phyloP scores from a whole-genome alignment of 2,329 filamentous ascomycete genomes.

The Claviceps sp. region DNA sequence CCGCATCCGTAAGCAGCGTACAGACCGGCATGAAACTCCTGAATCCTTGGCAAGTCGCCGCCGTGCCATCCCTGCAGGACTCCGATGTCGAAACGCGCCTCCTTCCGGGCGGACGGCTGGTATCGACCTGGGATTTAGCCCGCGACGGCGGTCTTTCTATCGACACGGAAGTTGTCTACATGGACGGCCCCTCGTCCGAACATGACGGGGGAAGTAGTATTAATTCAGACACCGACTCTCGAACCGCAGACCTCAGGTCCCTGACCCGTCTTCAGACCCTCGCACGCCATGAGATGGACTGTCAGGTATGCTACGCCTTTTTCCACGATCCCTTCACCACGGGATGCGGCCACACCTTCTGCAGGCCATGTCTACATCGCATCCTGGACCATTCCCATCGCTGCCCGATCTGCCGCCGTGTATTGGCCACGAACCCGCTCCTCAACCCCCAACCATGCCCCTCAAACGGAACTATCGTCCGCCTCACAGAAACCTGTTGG shows the following conservation, averaged over 20 bases:
- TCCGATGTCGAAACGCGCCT: constrained; percentile 20
- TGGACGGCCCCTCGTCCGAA: constrained; percentile 11
- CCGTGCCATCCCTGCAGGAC: constrained; percentile 25
- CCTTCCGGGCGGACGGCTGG: constrained; percentile 43
- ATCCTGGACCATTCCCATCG: constrained; percentile 64
- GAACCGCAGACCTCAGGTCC: neutral
- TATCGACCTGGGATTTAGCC: constrained; percentile 54
- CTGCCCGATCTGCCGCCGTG: constrained; percentile 69
- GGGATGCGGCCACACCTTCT: constrained; percentile 80
- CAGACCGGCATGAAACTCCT: constrained; percentile 24
- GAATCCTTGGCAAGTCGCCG: constrained; percentile 27
- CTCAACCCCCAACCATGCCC: constrained; percentile 28
- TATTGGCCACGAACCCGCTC: constrained; percentile 37
- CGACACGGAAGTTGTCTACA: constrained; percentile 41
- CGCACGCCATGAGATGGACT: constrained; percentile 62
- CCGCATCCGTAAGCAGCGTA: constrained; percentile 13
- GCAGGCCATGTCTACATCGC: constrained; percentile 62
- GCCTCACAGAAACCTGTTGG: constrained; percentile 56
- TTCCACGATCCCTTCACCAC: constrained; percentile 76
- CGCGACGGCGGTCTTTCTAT: constrained; percentile 45
- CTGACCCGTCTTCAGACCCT: constrained; percentile 46
- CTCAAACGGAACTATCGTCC: constrained; percentile 48
- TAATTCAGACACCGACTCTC: neutral
- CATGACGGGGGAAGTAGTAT: neutral
- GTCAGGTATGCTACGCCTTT: constrained; percentile 74